phyloP scores from a whole-genome alignment of 352 stramenopile species.

The Pythium chondricola region DNA sequence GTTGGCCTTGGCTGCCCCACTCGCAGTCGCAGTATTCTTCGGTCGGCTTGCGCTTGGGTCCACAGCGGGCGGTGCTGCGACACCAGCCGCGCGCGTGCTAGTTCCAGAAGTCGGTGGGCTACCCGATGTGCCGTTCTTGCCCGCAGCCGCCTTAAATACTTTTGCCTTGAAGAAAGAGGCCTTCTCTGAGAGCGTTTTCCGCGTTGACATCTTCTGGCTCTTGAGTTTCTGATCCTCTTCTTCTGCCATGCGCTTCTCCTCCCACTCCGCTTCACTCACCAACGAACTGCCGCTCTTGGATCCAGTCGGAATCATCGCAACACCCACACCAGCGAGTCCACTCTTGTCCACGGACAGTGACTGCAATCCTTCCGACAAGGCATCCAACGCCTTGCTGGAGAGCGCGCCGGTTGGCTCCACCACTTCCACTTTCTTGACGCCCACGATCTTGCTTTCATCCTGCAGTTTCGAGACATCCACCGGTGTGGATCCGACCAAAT shows the following conservation, averaged over 20 bases:
- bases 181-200: slow-evolving; percentile 50
- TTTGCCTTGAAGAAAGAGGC: slow-evolving; percentile 77
- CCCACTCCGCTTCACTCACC: slow-evolving; percentile 69
- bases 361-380: slow-evolving; percentile 69
- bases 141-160: slow-evolving; percentile 43
- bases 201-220: slow-evolving; percentile 58
- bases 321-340: slow-evolving; percentile 12
- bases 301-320: background rate
- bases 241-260: slow-evolving; percentile 86
- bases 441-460: slow-evolving; percentile 69
- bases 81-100: no score
- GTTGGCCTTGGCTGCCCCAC: background rate
- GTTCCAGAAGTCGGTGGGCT: no score
- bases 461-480: slow-evolving; percentile 79
- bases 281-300: slow-evolving; percentile 28
- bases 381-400: slow-evolving; percentile 71
- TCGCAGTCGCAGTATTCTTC: background rate
- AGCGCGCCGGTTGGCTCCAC: slow-evolving; percentile 67
- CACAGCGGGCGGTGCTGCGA: no score
- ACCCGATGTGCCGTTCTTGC: background rate
- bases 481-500: slow-evolving; percentile 70
- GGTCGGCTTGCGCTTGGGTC: background rate
- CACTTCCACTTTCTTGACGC: slow-evolving; percentile 70
- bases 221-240: slow-evolving; percentile 82
- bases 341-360: slow-evolving; percentile 47